A percentile compares a stretch with the other conserved stretches of the same genome.
These are phyloP conservation scores for Mallotus nudiflorus DNA, from an alignment of 345 rosid genomes.

Conservation along the genomic window DNA sequence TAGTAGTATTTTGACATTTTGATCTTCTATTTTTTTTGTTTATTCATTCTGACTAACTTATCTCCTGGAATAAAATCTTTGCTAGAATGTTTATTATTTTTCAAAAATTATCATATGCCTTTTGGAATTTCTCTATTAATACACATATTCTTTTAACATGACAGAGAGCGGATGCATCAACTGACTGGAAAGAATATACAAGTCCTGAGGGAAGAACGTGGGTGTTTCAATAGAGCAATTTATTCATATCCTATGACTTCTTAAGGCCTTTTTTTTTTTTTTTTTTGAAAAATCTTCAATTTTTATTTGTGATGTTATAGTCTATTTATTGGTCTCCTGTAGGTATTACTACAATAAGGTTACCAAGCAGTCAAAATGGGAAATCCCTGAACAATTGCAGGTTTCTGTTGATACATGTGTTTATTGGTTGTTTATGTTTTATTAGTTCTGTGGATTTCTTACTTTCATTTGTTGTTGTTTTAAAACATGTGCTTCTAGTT, in stretches of 20 bases:
- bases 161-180: slow-evolving; percentile 93
- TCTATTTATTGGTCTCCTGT: slow-evolving; percentile 28
- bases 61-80: not conserved
- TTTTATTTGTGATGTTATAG: slow-evolving; percentile 21
- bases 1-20: not conserved
- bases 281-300: not conserved
- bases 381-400: slow-evolving; percentile 88
- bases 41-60: not conserved
- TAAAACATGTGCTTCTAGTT: slow-evolving; percentile 43
- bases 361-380: slow-evolving; percentile 90
- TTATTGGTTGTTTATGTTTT: slow-evolving; percentile 3
- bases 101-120: not conserved
- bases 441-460: slow-evolving; percentile 13
- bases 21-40: not conserved
- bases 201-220: slow-evolving; percentile 95
- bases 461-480: slow-evolving; percentile 1
- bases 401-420: slow-evolving; percentile 35
- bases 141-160: slow-evolving; percentile 24
- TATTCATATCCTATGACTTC: not conserved
- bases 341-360: slow-evolving; percentile 87
- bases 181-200: slow-evolving; percentile 91
- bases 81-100: not conserved
- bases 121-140: not conserved
- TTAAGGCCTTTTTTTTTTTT: not conserved
- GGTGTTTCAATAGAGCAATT: slow-evolving; percentile 28